Conservation (phyloP, 345 rosid genomes). For the Rhizophora mangle region DNA sequence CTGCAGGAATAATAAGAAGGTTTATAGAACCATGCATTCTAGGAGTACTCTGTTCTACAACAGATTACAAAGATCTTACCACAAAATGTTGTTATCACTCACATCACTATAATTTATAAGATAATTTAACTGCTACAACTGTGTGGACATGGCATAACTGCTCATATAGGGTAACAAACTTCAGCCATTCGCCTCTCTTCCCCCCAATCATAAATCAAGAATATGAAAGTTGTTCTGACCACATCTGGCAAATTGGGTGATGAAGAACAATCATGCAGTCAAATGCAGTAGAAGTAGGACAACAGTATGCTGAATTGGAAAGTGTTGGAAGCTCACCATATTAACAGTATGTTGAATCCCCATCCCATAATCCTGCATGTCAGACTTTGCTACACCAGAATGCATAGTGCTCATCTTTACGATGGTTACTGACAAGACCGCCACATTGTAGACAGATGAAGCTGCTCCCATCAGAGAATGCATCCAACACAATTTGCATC, state of each 20-base stretch:
- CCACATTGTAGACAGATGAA: conserved; percentile 88
- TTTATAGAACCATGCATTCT: neutral
- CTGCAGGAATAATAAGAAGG: neutral
- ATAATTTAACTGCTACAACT: neutral
- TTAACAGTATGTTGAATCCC: too few species aligned
- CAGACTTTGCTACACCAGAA: conserved; percentile 70
- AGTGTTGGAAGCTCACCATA: too few species aligned
- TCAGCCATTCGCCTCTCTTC: neutral
- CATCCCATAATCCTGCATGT: conserved; percentile 5
- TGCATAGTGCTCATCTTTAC: conserved; percentile 86
- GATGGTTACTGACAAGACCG: conserved; percentile 81
- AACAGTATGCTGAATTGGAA: neutral
- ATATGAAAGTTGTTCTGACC: neutral
- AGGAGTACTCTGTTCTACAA: neutral
- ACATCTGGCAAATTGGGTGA: conserved; percentile 3
- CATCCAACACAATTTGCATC: conserved; percentile 76
- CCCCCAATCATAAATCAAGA: too few species aligned
- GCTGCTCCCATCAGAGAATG: conserved; percentile 92
- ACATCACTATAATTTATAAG: neutral
- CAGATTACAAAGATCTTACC: neutral
- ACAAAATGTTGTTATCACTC: neutral
- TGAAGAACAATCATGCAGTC: neutral
- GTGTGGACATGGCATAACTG: conserved; percentile 1
- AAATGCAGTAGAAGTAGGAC: conserved; percentile 10
- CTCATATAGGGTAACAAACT: neutral